Conservation (phyloP, 75 land plant species). For the Pinus albicaulis region DNA sequence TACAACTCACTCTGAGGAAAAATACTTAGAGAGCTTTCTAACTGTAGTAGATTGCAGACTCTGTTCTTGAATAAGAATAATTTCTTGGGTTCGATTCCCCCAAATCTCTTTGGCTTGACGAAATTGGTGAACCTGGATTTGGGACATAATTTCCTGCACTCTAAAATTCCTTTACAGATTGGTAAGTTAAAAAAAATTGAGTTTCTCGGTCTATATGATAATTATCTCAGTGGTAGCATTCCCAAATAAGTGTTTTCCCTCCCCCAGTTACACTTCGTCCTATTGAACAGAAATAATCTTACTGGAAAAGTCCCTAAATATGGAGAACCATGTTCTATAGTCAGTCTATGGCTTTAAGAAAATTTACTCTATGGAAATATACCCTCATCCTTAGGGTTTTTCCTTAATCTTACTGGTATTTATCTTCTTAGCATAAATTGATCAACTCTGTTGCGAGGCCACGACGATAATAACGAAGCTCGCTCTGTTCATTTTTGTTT, state of each 20-base stretch:
- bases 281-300: conserved; percentile 29
- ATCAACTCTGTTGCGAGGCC: no score
- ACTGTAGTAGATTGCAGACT: no score
- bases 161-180: conserved; percentile 19
- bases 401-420: conserved; percentile 33
- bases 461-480: no score
- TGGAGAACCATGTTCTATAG: conserved; percentile 7
- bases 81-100: conserved; percentile 21
- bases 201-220: conserved; percentile 21
- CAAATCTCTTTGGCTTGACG: conserved; percentile 8
- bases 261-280: conserved; percentile 18
- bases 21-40: no score
- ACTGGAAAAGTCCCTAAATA: conserved; percentile 26
- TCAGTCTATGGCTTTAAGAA: conserved; percentile 7
- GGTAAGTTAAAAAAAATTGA: conserved; percentile 17
- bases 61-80: no score
- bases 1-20: conserved; percentile 36
- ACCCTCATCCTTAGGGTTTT: conserved; percentile 21
- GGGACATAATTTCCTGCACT: conserved; percentile 18
- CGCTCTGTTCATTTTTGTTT: no score
- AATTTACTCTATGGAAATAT: conserved; percentile 29
- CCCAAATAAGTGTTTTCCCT: conserved; percentile 24
- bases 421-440: no score
- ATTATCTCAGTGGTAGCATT: conserved; percentile 24
- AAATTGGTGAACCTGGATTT: conserved; percentile 16